Base-by-base conservation (phyloP, 352 stramenopile genomes). In the Blastocystis sp. region DNA sequence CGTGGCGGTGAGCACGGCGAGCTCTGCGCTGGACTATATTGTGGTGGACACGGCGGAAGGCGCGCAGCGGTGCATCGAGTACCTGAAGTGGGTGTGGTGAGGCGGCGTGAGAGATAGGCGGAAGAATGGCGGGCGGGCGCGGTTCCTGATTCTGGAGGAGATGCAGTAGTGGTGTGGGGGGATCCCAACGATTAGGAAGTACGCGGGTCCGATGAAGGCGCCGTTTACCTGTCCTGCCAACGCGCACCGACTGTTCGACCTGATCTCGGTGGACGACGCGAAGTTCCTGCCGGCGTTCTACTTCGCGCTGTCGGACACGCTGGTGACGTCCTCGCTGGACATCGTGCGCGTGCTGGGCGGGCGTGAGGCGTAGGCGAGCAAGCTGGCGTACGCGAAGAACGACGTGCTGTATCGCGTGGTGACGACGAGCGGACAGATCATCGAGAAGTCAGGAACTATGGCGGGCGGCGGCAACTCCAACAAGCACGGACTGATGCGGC, bases 391-490 rank as follows among this genome's bases (percentile, higher is more conserved):
- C 60, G 19, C 21, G 17, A 77, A 93, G 88, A 86, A 86, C 53
- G 62, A 65, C 62, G 80, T 76, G 74, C 71, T 48, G 78, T 40
- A 95, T 91, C 94, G 97, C 79, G 96, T 99, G 19, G 97, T 99
- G n/a, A 99, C 97, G 2, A 80, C 96, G 1, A 93, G 97, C 77
- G 97, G 97, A 5, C 94, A 99, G 88, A 89, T 99, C 1, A 98
- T 99, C 53, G 97, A 99, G 71, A 95, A 95, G 59, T 97, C 94
- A n/a, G 97, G 97, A 74, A 97, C 97, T 5, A 99, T 99, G 97
- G 96, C 95, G 2, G 97, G 97, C 77, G 97, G 97, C 90, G 97
- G 97, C 34, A 97, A 95, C 94, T 92, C 11, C 94, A 91, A 53
- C 92, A 91, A n/a, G 60, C 80, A 60, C 43, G 80, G 64, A 43